Conservation (phyloP, 768 basidiomycete species). For the Chalciporus sphaerocephalus region DNA sequence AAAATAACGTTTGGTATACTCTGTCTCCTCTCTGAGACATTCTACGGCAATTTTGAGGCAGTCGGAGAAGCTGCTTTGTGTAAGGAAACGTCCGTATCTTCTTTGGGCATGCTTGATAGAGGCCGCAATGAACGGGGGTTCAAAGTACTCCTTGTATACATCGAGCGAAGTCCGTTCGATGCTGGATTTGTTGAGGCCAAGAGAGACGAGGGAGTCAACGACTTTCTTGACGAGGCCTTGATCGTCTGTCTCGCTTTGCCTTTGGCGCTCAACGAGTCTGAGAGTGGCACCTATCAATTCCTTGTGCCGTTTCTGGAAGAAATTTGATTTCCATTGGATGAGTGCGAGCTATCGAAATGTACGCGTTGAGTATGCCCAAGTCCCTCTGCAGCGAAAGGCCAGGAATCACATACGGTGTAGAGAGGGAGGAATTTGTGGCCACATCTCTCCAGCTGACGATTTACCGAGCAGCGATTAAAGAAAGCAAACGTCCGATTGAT, state of each 20-base stretch:
- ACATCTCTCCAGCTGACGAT: slow-evolving; percentile 95
- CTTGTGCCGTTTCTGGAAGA: slow-evolving; percentile 80
- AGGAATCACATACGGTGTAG: slow-evolving; percentile 69
- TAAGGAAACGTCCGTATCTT: slow-evolving; percentile 87
- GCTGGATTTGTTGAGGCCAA: slow-evolving; percentile 89
- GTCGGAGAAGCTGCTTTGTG: slow-evolving; percentile 84
- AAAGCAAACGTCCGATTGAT: slow-evolving; percentile 97
- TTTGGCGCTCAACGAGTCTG: slow-evolving; percentile 85
- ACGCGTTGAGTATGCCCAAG: slow-evolving; percentile 3
- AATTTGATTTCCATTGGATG: slow-evolving; percentile 91
- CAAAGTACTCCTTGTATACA: slow-evolving; percentile 89
- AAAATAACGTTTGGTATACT: slow-evolving; percentile 90
- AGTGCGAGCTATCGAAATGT: slow-evolving; percentile 68
- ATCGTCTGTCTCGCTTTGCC: slow-evolving; percentile 92
- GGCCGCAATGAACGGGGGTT: slow-evolving; percentile 79
- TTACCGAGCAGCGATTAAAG: slow-evolving; percentile 98
- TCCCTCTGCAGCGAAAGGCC: not conserved
- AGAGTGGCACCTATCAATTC: slow-evolving; percentile 87
- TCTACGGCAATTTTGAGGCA: slow-evolving; percentile 95
- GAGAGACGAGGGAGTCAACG: slow-evolving; percentile 90
- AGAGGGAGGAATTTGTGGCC: slow-evolving; percentile 91
- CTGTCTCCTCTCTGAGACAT: slow-evolving; percentile 89
- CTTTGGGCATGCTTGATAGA: slow-evolving; percentile 90
- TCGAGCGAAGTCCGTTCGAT: slow-evolving; percentile 90
- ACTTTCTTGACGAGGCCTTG: slow-evolving; percentile 91